These are phyloP conservation scores for Claviceps africana DNA, from an alignment of 2,329 filamentous ascomycete genomes.

Conservation along the genomic window DNA sequence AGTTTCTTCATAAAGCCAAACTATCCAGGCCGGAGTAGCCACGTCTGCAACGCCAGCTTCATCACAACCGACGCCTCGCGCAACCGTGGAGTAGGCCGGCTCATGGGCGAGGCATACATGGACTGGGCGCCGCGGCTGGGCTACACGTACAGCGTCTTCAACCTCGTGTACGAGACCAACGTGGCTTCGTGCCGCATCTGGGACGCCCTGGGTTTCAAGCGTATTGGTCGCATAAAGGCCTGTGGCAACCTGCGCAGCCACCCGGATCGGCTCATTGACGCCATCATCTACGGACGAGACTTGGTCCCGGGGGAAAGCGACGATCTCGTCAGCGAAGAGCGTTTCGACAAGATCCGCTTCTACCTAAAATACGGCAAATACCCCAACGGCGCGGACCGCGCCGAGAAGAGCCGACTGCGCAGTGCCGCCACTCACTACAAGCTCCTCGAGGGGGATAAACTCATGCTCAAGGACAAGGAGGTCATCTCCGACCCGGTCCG, in stretches of 20 bases:
- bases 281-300: slow-evolving; percentile 64
- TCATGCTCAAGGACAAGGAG: slow-evolving; percentile 97
- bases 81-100: slow-evolving; percentile 58
- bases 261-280: slow-evolving; percentile 55
- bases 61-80: slow-evolving; percentile 60
- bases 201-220: slow-evolving; percentile 85
- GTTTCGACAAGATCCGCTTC: slow-evolving; percentile 97
- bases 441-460: slow-evolving; percentile 58
- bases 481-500: slow-evolving; percentile 80
- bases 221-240: slow-evolving; percentile 69
- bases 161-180: slow-evolving; percentile 88
- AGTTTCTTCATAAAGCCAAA: slow-evolving; percentile 94
- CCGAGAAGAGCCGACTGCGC: slow-evolving; percentile 86
- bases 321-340: slow-evolving; percentile 82
- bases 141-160: slow-evolving; percentile 88
- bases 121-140: slow-evolving; percentile 70
- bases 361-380: slow-evolving; percentile 93
- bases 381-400: slow-evolving; percentile 80
- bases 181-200: slow-evolving; percentile 81
- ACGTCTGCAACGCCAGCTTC: slow-evolving; percentile 78
- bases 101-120: slow-evolving; percentile 65
- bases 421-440: slow-evolving; percentile 94
- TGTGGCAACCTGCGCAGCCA: slow-evolving; percentile 57
- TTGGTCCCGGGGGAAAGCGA: slow-evolving; percentile 47
- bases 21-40: slow-evolving; percentile 79